phyloP scores from a whole-genome alignment of 139 green algal species.

The Marvania coccoides region DNA sequence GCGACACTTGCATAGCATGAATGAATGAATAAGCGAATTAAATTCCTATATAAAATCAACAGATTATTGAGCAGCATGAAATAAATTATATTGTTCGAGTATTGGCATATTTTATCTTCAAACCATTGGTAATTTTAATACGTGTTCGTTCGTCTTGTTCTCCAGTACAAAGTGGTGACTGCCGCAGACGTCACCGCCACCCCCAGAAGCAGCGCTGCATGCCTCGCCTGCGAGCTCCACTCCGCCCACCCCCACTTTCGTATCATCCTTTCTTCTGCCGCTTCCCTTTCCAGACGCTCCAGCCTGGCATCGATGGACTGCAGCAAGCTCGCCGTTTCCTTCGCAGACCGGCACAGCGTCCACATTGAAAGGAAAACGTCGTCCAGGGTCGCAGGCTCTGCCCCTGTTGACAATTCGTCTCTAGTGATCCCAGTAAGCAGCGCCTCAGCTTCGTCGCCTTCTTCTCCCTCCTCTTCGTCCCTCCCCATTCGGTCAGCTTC shows the following conservation, averaged over 20 bases:
- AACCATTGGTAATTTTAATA: background rate
- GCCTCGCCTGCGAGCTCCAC: background rate
- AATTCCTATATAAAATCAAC: background rate
- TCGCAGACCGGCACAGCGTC: background rate
- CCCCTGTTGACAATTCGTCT: too few species aligned
- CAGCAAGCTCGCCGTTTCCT: background rate
- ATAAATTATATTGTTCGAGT: too few species aligned
- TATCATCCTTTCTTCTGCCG: background rate
- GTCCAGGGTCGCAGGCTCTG: too few species aligned
- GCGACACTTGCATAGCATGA: background rate
- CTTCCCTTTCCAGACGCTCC: background rate
- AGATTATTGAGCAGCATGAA: too few species aligned
- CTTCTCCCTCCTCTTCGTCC: too few species aligned
- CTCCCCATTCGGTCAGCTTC: too few species aligned
- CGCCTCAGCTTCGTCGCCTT: background rate
- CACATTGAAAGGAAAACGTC: too few species aligned
- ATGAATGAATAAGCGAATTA: background rate
- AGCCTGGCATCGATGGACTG: background rate
- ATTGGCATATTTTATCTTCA: too few species aligned
- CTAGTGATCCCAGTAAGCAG: too few species aligned
- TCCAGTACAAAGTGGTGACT: background rate
- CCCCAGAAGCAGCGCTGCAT: slow-evolving; percentile 1
- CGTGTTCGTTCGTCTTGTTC: background rate
- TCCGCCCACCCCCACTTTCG: background rate
- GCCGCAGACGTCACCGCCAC: slow-evolving; percentile 2